Conservation (phyloP, 2,329 filamentous ascomycete genomes). For the Beauveria scarabaeidicola region DNA sequence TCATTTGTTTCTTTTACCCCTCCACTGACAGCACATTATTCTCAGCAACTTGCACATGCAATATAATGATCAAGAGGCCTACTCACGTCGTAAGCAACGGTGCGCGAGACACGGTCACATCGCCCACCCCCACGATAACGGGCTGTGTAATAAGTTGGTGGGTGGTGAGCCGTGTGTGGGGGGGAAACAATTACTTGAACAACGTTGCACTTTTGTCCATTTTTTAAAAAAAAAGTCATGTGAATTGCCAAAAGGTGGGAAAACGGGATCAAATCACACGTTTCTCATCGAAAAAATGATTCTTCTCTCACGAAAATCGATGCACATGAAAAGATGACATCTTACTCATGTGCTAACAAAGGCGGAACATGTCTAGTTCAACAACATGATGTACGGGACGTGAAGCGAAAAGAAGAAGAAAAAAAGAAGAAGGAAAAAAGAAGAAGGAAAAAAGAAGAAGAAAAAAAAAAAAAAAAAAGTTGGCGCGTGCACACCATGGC, state of each 20-base stretch:
- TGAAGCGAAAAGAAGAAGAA: no score
- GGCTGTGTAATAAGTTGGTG: slow-evolving; percentile 6
- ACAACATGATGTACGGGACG: no score
- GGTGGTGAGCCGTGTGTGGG: neutral
- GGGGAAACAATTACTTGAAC: neutral
- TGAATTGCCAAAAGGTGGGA: neutral
- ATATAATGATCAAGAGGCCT: neutral
- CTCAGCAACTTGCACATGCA: neutral
- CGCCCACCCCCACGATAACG: neutral
- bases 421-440: no score
- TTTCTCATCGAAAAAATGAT: no score
- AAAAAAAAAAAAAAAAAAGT: no score
- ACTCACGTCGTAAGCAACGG: neutral
- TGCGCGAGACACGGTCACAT: slow-evolving; percentile 4
- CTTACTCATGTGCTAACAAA: no score
- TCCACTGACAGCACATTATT: neutral
- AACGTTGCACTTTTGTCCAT: neutral
- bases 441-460: no score
- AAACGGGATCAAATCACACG: no score
- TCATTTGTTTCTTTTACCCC: neutral
- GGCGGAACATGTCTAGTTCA: no score
- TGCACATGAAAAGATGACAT: no score
- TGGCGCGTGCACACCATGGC: no score
- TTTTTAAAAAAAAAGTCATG: neutral
- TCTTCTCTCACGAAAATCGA: no score